Base-by-base conservation (phyloP, 495 filamentous ascomycete genomes). In the Tuber microsphaerosporum region DNA sequence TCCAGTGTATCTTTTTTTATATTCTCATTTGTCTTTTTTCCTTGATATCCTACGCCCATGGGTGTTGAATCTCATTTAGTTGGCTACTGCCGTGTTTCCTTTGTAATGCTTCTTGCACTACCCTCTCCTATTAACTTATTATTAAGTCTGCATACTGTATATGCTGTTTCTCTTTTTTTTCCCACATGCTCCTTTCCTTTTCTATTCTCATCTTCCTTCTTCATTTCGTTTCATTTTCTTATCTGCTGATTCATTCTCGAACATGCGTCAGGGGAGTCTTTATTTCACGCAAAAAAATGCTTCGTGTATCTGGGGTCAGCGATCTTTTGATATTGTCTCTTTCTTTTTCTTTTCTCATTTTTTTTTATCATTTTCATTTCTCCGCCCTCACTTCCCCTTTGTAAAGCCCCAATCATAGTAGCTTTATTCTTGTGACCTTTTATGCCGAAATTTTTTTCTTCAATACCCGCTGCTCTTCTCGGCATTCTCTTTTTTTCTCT, bases 41-140 rank as follows among this genome's bases (percentile, higher is more conserved):
- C 48, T 71, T 71, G 69, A 74, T 79, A 72, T 72, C 76, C 77
- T 71, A 75, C 34, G 76, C 70, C 68, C 72, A 73, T 70, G 41
- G 31, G 70, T 42, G 48, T 73, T 37, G 43, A 77, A 51, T 73
- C 68, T 45, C 74, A 77, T 71, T 75, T 71, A 79, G 76, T 51
- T 79, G 77, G 77, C 77, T 74, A 68, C 77, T 75, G 77, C 76
- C 78, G 73, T 71, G 68, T 44, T 75, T 79, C 77, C 73, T 79
- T 78, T 70, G 70, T 71, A 61, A 61, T 61, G 51, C n/a, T 65
- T 65, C 56, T 34, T 16, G 56, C 56, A 31, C 31, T 65, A 2
- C 56, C 56, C 26, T 65, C 56, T 34, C 26, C 56, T 65, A 65
- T 34, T 17, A 34, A 17, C 56, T 65, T 65, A 65, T 34, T 65